These are phyloP conservation scores for Ceratocystis albifundus DNA, from an alignment of 2,329 filamentous ascomycete species.

Conservation along the genomic window DNA sequence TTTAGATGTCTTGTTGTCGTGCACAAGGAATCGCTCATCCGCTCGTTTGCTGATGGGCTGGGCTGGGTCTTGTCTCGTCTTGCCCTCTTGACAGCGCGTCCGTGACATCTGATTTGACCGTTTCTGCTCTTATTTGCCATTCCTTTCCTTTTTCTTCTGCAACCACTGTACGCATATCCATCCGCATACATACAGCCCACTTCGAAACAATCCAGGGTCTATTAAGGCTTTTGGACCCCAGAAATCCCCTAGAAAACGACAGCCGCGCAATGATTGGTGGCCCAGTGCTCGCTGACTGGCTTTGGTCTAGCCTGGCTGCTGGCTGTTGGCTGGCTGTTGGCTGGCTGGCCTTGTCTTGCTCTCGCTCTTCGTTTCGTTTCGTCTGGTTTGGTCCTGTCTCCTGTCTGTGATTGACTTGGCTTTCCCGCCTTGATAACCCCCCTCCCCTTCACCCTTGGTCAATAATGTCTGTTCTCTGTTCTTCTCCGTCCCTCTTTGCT, in stretches of 20 bases:
- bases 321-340: too few relatives aligned
- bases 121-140: slow-evolving; percentile 1
- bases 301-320: too few relatives aligned
- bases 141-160: slow-evolving; percentile 5
- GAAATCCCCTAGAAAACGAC: too few relatives aligned
- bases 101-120: slow-evolving; percentile 8
- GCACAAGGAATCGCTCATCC: too few relatives aligned
- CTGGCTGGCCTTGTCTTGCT: slow-evolving; percentile 4
- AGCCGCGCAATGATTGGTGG: slow-evolving; percentile 9
- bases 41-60: too few relatives aligned
- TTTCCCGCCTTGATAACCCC: not conserved
- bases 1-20: too few relatives aligned
- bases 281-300: not conserved
- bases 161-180: slow-evolving; percentile 10
- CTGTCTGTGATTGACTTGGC: slow-evolving; percentile 13
- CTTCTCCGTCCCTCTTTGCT: not conserved
- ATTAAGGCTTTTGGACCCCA: not conserved
- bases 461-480: slow-evolving; percentile 9
- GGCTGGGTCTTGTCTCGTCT: not conserved
- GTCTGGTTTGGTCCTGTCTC: slow-evolving; percentile 10
- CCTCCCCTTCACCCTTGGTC: not conserved
- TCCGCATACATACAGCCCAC: not conserved
- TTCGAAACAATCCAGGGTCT: slow-evolving; percentile 4
- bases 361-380: slow-evolving; percentile 20
- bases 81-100: slow-evolving; percentile 8